Evolutionary conservation across 2,329 filamentous ascomycete genomes (phyloP).

Genomic region (Camptophora hylomeconis): DNA sequence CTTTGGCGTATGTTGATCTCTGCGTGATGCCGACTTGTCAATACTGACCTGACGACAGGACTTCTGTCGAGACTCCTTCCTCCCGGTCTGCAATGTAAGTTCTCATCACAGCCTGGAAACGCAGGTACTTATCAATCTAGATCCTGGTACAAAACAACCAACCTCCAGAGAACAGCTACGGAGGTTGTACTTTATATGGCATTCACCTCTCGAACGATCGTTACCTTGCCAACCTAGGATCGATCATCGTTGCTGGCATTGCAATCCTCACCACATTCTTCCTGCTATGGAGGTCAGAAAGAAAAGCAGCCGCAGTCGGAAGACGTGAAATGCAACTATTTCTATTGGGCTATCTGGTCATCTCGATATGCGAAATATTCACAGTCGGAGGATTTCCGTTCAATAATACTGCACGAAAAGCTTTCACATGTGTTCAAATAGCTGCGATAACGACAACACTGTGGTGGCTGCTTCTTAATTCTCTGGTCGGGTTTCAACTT

Average conservation of each 20-base stretch:
- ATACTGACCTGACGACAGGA: conserved; percentile 36
- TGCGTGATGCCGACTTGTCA: conserved; percentile 29
- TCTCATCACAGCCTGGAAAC: no score
- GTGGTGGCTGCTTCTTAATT: conserved; percentile 88
- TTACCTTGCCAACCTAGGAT: conserved; percentile 77
- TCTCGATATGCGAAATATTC: conserved; percentile 93
- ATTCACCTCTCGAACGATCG: conserved; percentile 55
- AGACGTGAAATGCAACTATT: conserved; percentile 96
- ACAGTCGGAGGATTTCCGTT: conserved; percentile 83
- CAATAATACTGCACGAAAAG: conserved; percentile 54
- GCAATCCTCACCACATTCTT: conserved; percentile 57
- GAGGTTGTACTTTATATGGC: conserved; percentile 62
- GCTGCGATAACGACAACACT: conserved; percentile 76
- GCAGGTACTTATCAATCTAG: conserved; percentile 27
- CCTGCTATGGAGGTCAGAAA: conserved; percentile 68
- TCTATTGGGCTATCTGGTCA: conserved; percentile 69
- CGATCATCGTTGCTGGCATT: conserved; percentile 67
- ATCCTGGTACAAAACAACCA: conserved; percentile 51
- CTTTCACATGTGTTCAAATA: conserved; percentile 80
- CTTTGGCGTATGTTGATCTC: no score
- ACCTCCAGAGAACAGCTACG: conserved; percentile 46
- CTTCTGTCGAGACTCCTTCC: conserved; percentile 72
- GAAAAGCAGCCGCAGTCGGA: conserved; percentile 86
- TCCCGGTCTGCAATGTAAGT: conserved; percentile 75
- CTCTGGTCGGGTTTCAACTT: conserved; percentile 81